These are phyloP conservation scores for Mortierella sp. DNA, from an alignment of 371 early-diverging fungal genomes.

Conservation along the genomic window DNA sequence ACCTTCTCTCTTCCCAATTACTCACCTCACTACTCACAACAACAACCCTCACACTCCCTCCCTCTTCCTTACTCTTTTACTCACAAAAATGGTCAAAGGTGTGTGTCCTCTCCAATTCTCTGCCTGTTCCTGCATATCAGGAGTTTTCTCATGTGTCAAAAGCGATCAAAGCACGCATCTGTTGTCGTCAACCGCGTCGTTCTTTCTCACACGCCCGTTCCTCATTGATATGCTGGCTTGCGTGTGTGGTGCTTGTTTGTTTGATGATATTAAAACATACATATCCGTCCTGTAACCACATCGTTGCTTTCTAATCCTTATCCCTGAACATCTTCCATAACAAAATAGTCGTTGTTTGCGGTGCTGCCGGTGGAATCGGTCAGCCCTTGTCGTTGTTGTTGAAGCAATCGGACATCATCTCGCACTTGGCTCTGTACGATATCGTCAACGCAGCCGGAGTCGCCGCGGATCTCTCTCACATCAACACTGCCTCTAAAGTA, in stretches of 20 bases:
- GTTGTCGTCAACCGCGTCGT: not conserved
- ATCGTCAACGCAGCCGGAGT: slow-evolving; percentile 84
- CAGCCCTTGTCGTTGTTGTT: slow-evolving; percentile 92
- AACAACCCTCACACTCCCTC: not conserved
- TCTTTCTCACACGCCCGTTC: not conserved
- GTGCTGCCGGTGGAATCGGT: slow-evolving; percentile 95
- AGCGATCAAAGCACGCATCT: not conserved
- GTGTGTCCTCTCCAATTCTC: not conserved
- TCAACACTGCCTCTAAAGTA: slow-evolving; percentile 81
- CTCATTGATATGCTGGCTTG: not conserved
- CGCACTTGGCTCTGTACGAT: slow-evolving; percentile 81
- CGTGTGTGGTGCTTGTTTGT: not conserved
- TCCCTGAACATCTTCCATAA: not conserved
- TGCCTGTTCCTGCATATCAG: not conserved
- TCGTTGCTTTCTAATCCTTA: not conserved
- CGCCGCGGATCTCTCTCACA: slow-evolving; percentile 84
- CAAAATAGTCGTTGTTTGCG: slow-evolving; percentile 75
- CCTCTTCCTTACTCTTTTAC: not conserved
- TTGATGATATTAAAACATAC: not conserved
- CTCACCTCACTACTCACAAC: not conserved
- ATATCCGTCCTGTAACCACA: not conserved
- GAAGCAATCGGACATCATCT: slow-evolving; percentile 79
- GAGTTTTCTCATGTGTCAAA: not conserved
- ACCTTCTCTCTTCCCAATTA: not conserved
- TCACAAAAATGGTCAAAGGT: slow-evolving; percentile 50